These are phyloP conservation scores for Aspergillus proliferans DNA, from an alignment of 2,329 filamentous ascomycete species.

Conservation along the genomic window DNA sequence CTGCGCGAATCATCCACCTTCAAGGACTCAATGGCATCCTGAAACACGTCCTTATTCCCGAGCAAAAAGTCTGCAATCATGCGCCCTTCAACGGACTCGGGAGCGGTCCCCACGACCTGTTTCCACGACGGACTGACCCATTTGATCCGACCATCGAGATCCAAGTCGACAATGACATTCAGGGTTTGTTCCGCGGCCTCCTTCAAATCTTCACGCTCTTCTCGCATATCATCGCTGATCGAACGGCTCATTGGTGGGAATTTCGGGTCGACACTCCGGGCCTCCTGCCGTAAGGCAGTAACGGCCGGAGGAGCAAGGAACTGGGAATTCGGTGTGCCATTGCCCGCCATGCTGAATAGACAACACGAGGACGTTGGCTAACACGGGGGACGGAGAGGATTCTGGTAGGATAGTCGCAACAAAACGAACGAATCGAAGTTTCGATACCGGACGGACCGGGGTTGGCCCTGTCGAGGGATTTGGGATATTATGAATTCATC, in stretches of 20 bases:
- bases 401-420: constrained; percentile 3
- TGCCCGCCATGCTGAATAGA: constrained; percentile 35
- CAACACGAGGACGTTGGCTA: constrained; percentile 7
- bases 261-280: constrained; percentile 31
- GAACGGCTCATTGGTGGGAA: constrained; percentile 50
- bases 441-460: constrained; percentile 30
- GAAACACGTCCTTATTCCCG: constrained; percentile 73
- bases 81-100: constrained; percentile 66
- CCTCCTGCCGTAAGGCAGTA: constrained; percentile 39
- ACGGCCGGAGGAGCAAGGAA: constrained; percentile 41
- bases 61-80: constrained; percentile 75
- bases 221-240: constrained; percentile 81
- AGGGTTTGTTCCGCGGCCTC: constrained; percentile 93
- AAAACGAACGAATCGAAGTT: constrained; percentile 5
- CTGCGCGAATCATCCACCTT: constrained; percentile 88
- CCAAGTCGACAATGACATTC: constrained; percentile 92
- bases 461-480: constrained; percentile 27
- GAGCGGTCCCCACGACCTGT: constrained; percentile 77
- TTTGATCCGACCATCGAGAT: constrained; percentile 80
- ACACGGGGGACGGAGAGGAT: constrained; percentile 1
- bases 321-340: constrained; percentile 31
- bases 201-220: constrained; percentile 87
- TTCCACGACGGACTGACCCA: constrained; percentile 97
- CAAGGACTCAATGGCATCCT: constrained; percentile 79
- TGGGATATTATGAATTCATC: constrained; percentile 35